Evolutionary conservation across 2,329 filamentous ascomycete genomes (phyloP), one percentile per base, ranked within the genome.

Genomic region (Mycosphaerella sp.): DNA sequence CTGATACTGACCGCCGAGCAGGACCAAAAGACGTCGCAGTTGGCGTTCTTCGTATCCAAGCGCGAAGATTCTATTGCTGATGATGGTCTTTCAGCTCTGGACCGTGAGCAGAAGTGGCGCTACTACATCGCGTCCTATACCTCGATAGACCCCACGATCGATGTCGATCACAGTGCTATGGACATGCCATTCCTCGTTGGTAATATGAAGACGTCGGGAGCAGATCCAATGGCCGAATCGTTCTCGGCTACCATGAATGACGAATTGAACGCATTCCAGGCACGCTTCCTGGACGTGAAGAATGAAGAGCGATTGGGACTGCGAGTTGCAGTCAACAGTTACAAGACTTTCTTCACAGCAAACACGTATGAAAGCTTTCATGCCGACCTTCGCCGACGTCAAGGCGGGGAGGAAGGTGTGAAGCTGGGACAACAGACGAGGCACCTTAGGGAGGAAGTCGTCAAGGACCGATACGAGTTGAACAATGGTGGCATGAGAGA

Each of bases 111-210:
- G 58, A 76, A 83, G 39, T 98, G 93, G 93, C 88, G 92, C 64
- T 95, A 95, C 74, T 98, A 98, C 69, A 89, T 95, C 54, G 91
- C 92, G 14, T 90, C 91, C 0, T 97, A 87, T 71, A 87, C 89
- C 62, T 88, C 89, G 59, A 81, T 91, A 23, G 89, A 95, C 66
- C 87, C 89, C 1, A 98, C 93, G 0, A 78, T 74, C 50, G 70
- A 72, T 42, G 67, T 77, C 26, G 59, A 64, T 12, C 51, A 54
- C 12, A 51, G 41, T 14, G 44, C 46, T 11, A 52, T 76, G n/a
- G 59, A 64, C 29, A 64, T 69, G 8, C 73, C 74, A 0, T 71
- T 74, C 55, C 67, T 76, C 14, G 51, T 59, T 7, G 62, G 65
- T 44, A 74, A 72, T 59, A 68, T 74, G 48, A 69, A 69, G 45